Evolutionary conservation across 2,329 filamentous ascomycete genomes (phyloP), one percentile per base, ranked within the genome.

Genomic region (Ophiostoma piceae): DNA sequence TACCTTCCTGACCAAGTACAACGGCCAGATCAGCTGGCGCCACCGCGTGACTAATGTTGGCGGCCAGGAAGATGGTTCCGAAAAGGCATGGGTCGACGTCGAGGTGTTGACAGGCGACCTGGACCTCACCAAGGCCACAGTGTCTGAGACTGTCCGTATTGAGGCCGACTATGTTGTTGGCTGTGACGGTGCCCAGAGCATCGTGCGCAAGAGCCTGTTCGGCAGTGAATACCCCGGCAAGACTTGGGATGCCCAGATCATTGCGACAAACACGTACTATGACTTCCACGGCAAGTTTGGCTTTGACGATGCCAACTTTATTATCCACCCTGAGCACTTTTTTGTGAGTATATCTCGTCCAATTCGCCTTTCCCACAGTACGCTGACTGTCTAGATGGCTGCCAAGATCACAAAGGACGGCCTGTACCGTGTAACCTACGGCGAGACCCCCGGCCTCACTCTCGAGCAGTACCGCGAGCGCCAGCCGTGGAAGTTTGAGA

Each of bases 231-330:
- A 84, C 72, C 86, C 85, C 0, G 87, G 86, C 0, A 84, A 84
- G 73, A 89, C 87, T 0, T 84, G 86, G 80, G 82, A 87, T 68
- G 80, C 81, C 71, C 85, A 87, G 75, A 87, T 89, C 70, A 82
- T 89, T 19, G 86, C 87, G 64, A 88, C 86, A 6, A 88, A 89
- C 78, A 84, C 86, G 12, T 88, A 88, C 75, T 87, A 89, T 71
- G 84, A 87, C 73, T 87, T 89, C 71, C 78, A 81, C 16, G 76
- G 75, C 7, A 83, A 83, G 72, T 86, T 82, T 73, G 82, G 81
- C 35, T 87, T 81, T 73, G 77, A 81, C 69, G 85, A 88, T 73
- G 82, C 82, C 14, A 87, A 87, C 75, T 88, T 88, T 76, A 85
- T 88, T 72, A 81, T 88, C 41, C 82, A 90, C 73, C 87, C 86